Percentiles rank a stretch among this genome's conserved stretches.
Evolutionary conservation across 441 rosid species (phyloP).

Genomic region (Populus hybrid): DNA sequence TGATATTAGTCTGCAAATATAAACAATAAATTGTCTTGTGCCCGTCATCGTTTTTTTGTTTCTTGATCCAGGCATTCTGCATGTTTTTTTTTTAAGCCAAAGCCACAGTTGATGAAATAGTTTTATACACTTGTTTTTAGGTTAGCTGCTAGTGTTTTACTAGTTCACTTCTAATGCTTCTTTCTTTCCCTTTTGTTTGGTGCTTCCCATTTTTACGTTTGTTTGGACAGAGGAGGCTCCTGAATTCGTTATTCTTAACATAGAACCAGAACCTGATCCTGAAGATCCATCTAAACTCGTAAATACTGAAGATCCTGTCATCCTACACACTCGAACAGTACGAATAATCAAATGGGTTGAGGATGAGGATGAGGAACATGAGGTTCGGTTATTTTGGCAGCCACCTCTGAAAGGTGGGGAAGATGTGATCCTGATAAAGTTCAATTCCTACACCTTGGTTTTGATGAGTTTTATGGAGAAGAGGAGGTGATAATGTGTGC

Average conservation of each 20-base stretch:
- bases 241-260: constrained; percentile 67
- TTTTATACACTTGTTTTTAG: too few relatives aligned
- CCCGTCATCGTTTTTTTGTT: not conserved
- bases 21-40: not conserved
- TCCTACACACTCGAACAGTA: constrained; percentile 74
- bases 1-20: not conserved
- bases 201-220: not conserved
- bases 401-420: constrained; percentile 71
- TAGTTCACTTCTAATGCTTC: not conserved
- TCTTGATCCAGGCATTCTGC: not conserved
- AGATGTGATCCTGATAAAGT: constrained; percentile 57
- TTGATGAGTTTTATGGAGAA: constrained; percentile 74
- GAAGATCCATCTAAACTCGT: constrained; percentile 67
- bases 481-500: constrained; percentile 49
- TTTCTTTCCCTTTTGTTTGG: constrained; percentile 15
- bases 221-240: constrained; percentile 56
- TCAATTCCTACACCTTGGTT: constrained; percentile 77
- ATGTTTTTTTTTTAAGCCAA: not conserved
- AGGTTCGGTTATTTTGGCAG: constrained; percentile 78
- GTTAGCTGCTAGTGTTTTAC: not conserved
- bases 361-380: constrained; percentile 59
- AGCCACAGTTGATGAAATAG: not conserved
- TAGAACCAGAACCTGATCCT: constrained; percentile 86
- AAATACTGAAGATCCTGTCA: constrained; percentile 69
- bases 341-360: constrained; percentile 71